phyloP scores from a whole-genome alignment of 108 stramenopile species.

The Conticribra weissflogii region DNA sequence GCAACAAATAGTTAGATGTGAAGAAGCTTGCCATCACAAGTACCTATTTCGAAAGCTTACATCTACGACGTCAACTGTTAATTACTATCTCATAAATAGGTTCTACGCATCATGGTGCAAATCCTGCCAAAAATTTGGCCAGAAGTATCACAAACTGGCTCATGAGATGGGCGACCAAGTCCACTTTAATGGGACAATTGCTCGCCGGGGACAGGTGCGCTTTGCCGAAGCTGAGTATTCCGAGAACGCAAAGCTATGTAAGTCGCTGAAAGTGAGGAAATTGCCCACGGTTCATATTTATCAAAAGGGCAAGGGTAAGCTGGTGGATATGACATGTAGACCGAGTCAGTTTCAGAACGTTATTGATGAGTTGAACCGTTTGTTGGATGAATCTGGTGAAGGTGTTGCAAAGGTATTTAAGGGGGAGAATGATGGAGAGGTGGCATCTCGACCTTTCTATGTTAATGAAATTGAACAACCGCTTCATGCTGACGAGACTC shows the following conservation, averaged over 20 bases:
- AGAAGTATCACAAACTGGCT: constrained; percentile 50
- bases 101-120: constrained; percentile 76
- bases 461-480: background rate
- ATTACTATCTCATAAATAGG: constrained; percentile 7
- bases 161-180: constrained; percentile 47
- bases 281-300: constrained; percentile 69
- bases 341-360: constrained; percentile 46
- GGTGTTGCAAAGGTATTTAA: background rate
- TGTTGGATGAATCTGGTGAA: constrained; percentile 13
- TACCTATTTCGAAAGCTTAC: background rate
- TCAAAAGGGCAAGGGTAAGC: constrained; percentile 29
- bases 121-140: constrained; percentile 64
- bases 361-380: constrained; percentile 39
- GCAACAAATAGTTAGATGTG: constrained; percentile 2
- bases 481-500: too few species aligned
- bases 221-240: constrained; percentile 70
- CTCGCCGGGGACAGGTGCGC: constrained; percentile 48
- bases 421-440: constrained; percentile 4
- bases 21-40: background rate
- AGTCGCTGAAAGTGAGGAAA: constrained; percentile 61
- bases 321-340: constrained; percentile 37
- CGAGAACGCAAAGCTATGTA: constrained; percentile 53
- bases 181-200: constrained; percentile 14
- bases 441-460: background rate
- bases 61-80: background rate